Evolutionary conservation across 1,284 basidiomycete genomes (phyloP).

Genomic region (Cutaneotrichosporon dermatis): DNA sequence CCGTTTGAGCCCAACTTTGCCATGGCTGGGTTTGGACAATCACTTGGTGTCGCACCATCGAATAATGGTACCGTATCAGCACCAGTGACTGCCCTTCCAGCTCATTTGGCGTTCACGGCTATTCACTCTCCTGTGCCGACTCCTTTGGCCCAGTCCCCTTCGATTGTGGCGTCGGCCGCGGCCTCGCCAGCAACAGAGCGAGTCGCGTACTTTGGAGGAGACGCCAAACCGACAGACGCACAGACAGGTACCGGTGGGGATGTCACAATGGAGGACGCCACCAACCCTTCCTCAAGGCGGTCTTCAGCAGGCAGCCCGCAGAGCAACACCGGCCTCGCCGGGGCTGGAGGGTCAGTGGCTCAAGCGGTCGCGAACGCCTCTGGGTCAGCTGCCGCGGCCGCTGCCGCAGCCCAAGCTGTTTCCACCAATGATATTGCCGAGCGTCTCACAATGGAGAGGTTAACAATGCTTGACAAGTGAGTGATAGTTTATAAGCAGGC

Average conservation of each 20-base stretch:
- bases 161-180: neutral
- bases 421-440: constrained; percentile 14
- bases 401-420: neutral
- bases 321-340: neutral
- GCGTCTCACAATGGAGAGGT: constrained; percentile 17
- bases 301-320: constrained; percentile 11
- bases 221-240: neutral
- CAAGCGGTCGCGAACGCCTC: constrained; percentile 7
- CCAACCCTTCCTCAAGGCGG: constrained; percentile 19
- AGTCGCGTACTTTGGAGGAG: neutral
- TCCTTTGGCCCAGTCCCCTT: neutral
- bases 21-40: neutral
- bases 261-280: constrained; percentile 39
- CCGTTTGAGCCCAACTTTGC: constrained; percentile 14
- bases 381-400: neutral
- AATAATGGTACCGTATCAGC: neutral
- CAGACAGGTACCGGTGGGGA: constrained; percentile 15
- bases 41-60: neutral
- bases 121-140: constrained; percentile 20
- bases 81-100: constrained; percentile 26
- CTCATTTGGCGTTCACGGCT: constrained; percentile 34
- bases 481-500: constrained; percentile 8
- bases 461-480: constrained; percentile 40
- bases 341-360: neutral
- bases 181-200: constrained; percentile 9